Evolutionary conservation across 2,329 filamentous ascomycete species (phyloP), one percentile per base, ranked within the genome.

Genomic region (Colletotrichum sp.): DNA sequence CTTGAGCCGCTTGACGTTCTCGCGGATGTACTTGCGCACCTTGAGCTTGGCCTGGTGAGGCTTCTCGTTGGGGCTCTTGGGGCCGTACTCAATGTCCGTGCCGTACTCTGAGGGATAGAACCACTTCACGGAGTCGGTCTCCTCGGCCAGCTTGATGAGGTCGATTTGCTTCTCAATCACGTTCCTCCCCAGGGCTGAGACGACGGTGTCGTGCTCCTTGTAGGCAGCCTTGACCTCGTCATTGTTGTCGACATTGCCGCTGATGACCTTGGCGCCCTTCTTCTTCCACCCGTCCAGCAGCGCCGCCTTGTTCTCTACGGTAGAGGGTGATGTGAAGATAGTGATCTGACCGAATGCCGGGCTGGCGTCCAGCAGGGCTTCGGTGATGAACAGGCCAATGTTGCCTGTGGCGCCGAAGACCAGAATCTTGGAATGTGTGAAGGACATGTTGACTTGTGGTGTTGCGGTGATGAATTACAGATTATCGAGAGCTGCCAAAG

Each of bases 21-120:
- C 88, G 62, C 88, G 86, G 36, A 94, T 86, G 34, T 89, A 89
- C 71, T 88, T 90, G 74, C 93, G 88, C n/a, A 95, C 91, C 79
- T 91, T 90, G 69, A 95, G 87, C 82, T 95, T 95, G 71, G 87
- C 83, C 83, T 95, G 93, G 80, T 95, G 93, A 4, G 93, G 92
- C 79, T 89, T 90, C 83, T 95, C 93, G 10, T 83, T 78, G 4
- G 87, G 86, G 16, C 92, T 94, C 26, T 87, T 80, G 1, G 90
- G 85, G 26, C 87, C 85, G 79, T 93, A 92, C 80, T 92, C 92
- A 62, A 92, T 90, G 79, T 92, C 92, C 3, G 90, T 94, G 71
- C 91, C 91, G 79, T 92, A 94, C 81, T 94, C 92, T 9, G 90
- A 93, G 1, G 93, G 92, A 77, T 93, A 90, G 84, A 94, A 93